Evolutionary conservation across 257 asterid genomes (phyloP).

Genomic region (Echium plantagineum): DNA sequence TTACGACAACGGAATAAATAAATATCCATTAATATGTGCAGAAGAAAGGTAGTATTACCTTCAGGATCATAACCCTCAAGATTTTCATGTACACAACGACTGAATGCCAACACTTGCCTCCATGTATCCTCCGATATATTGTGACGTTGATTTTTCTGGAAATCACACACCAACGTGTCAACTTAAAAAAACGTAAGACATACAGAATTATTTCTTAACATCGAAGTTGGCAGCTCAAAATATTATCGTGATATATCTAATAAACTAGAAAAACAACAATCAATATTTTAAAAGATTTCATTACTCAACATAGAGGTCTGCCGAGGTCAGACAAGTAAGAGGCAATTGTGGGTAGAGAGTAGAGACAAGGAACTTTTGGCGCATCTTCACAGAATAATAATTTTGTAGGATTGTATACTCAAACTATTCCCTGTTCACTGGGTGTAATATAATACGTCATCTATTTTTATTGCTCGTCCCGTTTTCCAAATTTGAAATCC

Average conservation of each 20-base stretch:
- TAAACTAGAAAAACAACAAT: background rate
- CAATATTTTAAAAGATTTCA: background rate
- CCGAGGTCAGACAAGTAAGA: background rate
- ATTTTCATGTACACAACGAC: slow-evolving; percentile 86
- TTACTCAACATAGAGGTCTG: background rate
- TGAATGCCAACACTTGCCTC: slow-evolving; percentile 87
- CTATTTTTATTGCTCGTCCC: too few species aligned
- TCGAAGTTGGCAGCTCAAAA: background rate
- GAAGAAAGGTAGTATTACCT: slow-evolving; percentile 44
- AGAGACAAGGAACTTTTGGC: too few species aligned
- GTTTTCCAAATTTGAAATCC: too few species aligned
- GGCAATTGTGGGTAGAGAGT: background rate
- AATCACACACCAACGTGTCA: background rate
- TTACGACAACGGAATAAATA: background rate
- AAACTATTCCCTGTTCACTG: background rate
- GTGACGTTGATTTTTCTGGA: slow-evolving; percentile 71
- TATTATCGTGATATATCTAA: background rate
- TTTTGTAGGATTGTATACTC: background rate
- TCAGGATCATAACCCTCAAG: slow-evolving; percentile 94
- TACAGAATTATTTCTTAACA: background rate
- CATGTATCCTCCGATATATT: slow-evolving; percentile 96
- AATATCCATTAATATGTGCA: background rate
- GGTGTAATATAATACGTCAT: too few species aligned
- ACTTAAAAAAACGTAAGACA: background rate
- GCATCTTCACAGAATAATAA: background rate